Evolutionary conservation across 768 basidiomycete genomes (phyloP).

Genomic region (Termitomyces sp.): DNA sequence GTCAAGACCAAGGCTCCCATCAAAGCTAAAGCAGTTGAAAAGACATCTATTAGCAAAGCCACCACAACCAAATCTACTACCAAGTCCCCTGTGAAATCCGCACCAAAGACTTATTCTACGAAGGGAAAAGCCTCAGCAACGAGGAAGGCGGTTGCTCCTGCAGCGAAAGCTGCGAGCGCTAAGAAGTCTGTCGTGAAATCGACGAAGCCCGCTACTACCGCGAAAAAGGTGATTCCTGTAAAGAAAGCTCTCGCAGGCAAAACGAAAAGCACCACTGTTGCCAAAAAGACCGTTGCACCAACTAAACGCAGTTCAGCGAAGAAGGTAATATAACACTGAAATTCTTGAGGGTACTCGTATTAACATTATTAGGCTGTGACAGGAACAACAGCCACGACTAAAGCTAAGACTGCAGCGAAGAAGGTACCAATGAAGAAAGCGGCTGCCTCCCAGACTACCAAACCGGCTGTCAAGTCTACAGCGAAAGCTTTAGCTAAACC

Average conservation of each 20-base stretch:
- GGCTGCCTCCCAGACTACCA: constrained; percentile 27
- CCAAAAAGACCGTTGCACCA: constrained; percentile 31
- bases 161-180: constrained; percentile 20
- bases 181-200: constrained; percentile 26
- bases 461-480: constrained; percentile 31
- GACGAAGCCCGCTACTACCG: constrained; percentile 23
- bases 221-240: constrained; percentile 15
- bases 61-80: constrained; percentile 22
- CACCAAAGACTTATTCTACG: constrained; percentile 25
- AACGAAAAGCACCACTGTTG: constrained; percentile 24
- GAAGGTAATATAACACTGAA: constrained; percentile 23
- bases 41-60: constrained; percentile 18
- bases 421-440: constrained; percentile 16
- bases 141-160: constrained; percentile 10
- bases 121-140: constrained; percentile 14
- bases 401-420: constrained; percentile 28
- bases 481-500: constrained; percentile 19
- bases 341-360: not conserved
- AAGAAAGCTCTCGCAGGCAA: constrained; percentile 32
- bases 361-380: constrained; percentile 27
- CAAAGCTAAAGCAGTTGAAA: constrained; percentile 16
- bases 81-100: constrained; percentile 24
- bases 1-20: constrained; percentile 22
- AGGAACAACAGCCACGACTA: constrained; percentile 35
- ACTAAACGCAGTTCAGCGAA: constrained; percentile 33